Percentiles rank a stretch among this genome's conserved stretches.
These are phyloP conservation scores for Talaromyces stipitatus DNA, from an alignment of 495 filamentous ascomycete species.

Conservation along the genomic window DNA sequence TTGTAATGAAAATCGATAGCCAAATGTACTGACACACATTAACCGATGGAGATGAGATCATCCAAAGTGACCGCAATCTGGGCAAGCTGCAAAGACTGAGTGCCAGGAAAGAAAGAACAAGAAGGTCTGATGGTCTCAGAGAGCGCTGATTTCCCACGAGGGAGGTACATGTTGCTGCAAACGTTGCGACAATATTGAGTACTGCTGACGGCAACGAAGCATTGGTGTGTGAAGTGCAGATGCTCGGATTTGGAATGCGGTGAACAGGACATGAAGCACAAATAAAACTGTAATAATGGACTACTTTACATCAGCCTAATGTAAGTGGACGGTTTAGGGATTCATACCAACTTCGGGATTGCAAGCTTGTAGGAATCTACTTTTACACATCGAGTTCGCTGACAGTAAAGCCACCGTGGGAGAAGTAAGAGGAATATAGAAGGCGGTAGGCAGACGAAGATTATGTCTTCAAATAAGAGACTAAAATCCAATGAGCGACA, in stretches of 20 bases:
- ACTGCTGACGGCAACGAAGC: conserved; percentile 40
- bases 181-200: conserved; percentile 30
- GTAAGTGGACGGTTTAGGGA: too few relatives aligned
- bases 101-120: conserved; percentile 53
- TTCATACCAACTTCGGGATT: conserved; percentile 38
- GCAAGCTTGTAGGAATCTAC: conserved; percentile 30
- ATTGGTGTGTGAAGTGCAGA: conserved; percentile 17
- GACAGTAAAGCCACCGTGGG: too few relatives aligned
- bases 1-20: conserved; percentile 37
- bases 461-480: conserved; percentile 47
- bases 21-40: conserved; percentile 24
- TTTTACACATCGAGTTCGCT: too few relatives aligned
- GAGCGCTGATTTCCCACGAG: conserved; percentile 48
- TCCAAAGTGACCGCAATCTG: conserved; percentile 49
- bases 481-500: conserved; percentile 54
- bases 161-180: conserved; percentile 40
- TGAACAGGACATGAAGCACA: not conserved
- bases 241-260: not conserved
- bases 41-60: conserved; percentile 38
- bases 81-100: conserved; percentile 50
- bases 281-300: not conserved
- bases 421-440: conserved; percentile 17
- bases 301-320: too few relatives aligned
- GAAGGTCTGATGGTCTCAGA: conserved; percentile 48
- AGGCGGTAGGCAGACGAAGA: conserved; percentile 22